Percentiles rank a stretch among this genome's conserved stretches.
Evolutionary conservation across 805 yeast genomes (phyloP).

Genomic region (Nakazawaea peltata): DNA sequence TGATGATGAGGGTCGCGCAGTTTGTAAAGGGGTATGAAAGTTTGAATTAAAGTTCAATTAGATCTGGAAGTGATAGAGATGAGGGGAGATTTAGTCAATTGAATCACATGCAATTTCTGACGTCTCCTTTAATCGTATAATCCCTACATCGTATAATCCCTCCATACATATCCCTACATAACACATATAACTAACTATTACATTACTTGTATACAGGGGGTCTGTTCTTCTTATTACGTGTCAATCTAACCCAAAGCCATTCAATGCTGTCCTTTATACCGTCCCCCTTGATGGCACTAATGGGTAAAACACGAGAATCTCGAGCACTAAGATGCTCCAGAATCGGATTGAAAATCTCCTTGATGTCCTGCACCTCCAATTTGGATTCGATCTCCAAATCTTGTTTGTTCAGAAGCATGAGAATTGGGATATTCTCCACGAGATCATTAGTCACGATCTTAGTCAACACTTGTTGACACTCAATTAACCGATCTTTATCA

Average conservation of each 20-base stretch:
- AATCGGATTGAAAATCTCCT: slow-evolving; percentile 74
- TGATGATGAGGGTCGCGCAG: too few relatives aligned
- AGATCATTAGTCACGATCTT: slow-evolving; percentile 52
- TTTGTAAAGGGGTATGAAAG: too few relatives aligned
- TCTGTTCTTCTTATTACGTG: slow-evolving; percentile 53
- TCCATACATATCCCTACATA: too few relatives aligned
- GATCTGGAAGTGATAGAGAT: too few relatives aligned
- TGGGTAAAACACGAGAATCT: slow-evolving; percentile 83
- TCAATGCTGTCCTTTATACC: slow-evolving; percentile 85
- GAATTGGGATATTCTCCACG: slow-evolving; percentile 74
- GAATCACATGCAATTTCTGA: too few relatives aligned
- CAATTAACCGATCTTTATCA: slow-evolving; percentile 74
- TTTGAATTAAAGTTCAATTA: too few relatives aligned
- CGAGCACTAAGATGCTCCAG: slow-evolving; percentile 84
- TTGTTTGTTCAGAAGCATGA: slow-evolving; percentile 95
- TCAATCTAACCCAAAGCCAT: slow-evolving; percentile 73
- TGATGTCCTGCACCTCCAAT: slow-evolving; percentile 69
- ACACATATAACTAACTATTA: not conserved
- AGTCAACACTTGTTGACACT: slow-evolving; percentile 62
- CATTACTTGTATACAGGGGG: slow-evolving; percentile 44
- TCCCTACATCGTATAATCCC: too few relatives aligned
- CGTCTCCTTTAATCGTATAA: too few relatives aligned
- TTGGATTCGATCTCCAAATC: slow-evolving; percentile 47
- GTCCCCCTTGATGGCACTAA: slow-evolving; percentile 75
- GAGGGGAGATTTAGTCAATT: too few relatives aligned